Conservation (phyloP, 371 early-diverging fungal genomes). For the Mortierella sp. region DNA sequence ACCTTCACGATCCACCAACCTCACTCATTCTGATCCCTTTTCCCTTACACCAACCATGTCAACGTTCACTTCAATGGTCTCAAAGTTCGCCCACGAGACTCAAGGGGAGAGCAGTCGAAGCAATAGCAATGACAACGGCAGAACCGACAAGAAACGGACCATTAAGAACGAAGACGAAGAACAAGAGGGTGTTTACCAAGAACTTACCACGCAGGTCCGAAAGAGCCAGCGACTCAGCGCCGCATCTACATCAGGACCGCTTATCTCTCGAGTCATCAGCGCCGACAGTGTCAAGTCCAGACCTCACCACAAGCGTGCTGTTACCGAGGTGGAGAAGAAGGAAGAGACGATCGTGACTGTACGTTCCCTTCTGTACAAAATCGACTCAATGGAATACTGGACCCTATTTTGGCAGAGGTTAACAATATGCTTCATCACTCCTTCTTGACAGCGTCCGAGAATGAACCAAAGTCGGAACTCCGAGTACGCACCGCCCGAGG, state of each 20-base stretch:
- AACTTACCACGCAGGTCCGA: conserved; percentile 17
- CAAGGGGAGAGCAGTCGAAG: conserved; percentile 9
- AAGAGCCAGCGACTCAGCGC: conserved; percentile 17
- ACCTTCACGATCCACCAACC: not conserved
- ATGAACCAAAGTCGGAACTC: conserved; percentile 18
- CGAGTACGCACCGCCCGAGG: conserved; percentile 34
- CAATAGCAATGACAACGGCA: not conserved
- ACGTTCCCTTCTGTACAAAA: too few species aligned
- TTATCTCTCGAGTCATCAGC: conserved; percentile 21
- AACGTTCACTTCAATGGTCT: conserved; percentile 29
- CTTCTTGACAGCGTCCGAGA: conserved; percentile 1
- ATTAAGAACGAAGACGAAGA: not conserved
- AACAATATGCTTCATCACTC: not conserved
- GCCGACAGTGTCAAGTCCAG: conserved; percentile 40
- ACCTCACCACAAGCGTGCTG: conserved; percentile 22
- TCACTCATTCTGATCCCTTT: not conserved
- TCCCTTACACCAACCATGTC: conserved; percentile 14
- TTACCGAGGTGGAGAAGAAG: conserved; percentile 5
- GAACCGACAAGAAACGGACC: conserved; percentile 26
- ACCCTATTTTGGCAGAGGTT: too few species aligned
- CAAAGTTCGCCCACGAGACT: conserved; percentile 34
- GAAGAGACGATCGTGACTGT: conserved; percentile 2
- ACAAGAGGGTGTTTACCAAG: not conserved
- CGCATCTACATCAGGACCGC: not conserved
- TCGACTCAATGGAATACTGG: too few species aligned